A percentile compares a stretch with the other conserved stretches of the same genome.
Evolutionary conservation across 192 early-diverging fungal species (phyloP).

Genomic region (Cetraspora pellucida): DNA sequence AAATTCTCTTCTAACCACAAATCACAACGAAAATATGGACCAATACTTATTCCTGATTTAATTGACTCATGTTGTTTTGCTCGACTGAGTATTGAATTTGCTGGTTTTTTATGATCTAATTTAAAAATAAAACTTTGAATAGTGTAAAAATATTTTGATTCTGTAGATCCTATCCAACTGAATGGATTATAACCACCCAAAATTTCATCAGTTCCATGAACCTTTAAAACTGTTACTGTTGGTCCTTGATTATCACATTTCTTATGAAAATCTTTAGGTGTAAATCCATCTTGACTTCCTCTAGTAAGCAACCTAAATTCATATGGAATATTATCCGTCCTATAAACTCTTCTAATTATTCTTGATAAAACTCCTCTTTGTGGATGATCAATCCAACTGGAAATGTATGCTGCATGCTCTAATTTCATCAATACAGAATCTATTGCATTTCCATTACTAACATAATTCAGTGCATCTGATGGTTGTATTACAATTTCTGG

Average conservation of each 20-base stretch:
- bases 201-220: not conserved
- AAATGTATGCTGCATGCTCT: no score
- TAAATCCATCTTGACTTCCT: not conserved
- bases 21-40: not conserved
- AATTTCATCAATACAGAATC: no score
- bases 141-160: not conserved
- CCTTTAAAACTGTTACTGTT: not conserved
- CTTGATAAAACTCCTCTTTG: no score
- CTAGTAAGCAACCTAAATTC: not conserved
- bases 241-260: not conserved
- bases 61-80: not conserved
- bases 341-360: no score
- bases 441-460: no score
- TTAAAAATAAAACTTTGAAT: not conserved
- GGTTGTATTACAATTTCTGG: no score
- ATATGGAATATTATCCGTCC: no score
- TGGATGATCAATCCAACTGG: no score
- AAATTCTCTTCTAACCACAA: not conserved
- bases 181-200: not conserved
- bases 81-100: not conserved
- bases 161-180: not conserved
- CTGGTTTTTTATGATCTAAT: not conserved
- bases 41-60: not conserved
- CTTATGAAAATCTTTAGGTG: not conserved
- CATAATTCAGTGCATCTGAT: no score